Evolutionary conservation across 139 green algal genomes (phyloP), one percentile per base, ranked within the genome.

Genomic region (Eudorina sp.): DNA sequence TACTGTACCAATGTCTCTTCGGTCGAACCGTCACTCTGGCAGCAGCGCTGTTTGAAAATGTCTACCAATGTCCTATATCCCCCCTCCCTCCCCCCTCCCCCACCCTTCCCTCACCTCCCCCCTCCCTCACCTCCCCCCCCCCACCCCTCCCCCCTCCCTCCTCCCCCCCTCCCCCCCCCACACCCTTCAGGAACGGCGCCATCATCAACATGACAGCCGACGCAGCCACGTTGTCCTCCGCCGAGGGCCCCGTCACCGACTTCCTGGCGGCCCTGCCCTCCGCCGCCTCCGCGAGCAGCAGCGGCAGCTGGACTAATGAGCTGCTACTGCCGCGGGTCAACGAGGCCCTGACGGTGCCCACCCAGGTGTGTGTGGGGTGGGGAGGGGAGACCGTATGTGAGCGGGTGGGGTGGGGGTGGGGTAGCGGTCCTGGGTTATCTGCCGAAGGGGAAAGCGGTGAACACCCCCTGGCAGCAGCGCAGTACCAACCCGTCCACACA

Each of bases 171-270:
- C 36, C 38, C 38, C 40, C 2, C 9, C 73, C 18, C 73, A 45
- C 29, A 0, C 51, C 40, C 13, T 13, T 58, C 87, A 93, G 90
- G n/a, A 88, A 90, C 19, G 97, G 96, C 21, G 91, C 94, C 23
- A 87, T 99, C 19, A 93, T 99, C 62, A 99, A 99, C 95, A 74
- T 99, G 68, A 99, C 98, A 0, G 98, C 89, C 7, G 98, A 99
- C 85, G 90, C 94, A 2, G 60, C 82, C 38, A 97, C 96, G 14
- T 93, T 99, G 82, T 48, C 81, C n/a, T 76, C 90, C 38, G 92
- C 93, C 21, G 18, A 89, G n/a, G 84, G 81, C 16, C 83, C 92
- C 29, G 86, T 99, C 13, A 43, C 85, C 21, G 92, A 89, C n/a
- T 96, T 99, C 88, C 93, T 99, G 88, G 68, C 83, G 16, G 89